Evolutionary conservation across 345 rosid species (phyloP), one percentile per base, ranked within the genome.

Genomic region (Syzygium oleosum): DNA sequence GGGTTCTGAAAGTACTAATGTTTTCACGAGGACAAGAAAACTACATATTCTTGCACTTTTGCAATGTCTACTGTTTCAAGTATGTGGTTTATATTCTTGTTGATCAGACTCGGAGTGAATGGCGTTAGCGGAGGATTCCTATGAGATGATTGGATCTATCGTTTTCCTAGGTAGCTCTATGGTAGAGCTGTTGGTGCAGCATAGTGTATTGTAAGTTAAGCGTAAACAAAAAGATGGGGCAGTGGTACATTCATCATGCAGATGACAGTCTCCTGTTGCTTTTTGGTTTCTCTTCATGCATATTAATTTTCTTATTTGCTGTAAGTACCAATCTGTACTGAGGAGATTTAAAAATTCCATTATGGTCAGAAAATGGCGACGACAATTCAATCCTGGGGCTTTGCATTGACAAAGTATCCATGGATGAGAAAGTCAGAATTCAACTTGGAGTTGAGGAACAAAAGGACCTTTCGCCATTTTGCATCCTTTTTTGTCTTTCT

Each of bases 361-460:
- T 85, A 55, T 31, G 90, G 90, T 54, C 94, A 98, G 99, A 93
- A 83, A 96, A 92, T 87, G 98, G 91, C 7, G 95, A 96, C 61
- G 99, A 96, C 90, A 96, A 96, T 92, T 92, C 91, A 93, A 91
- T 98, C 91, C 91, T 96, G 97, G 99, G 99, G 88, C 96, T 98
- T 88, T 93, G 95, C 89, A 87, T 91, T 84, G 98, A 94, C 88
- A 92, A 91, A 89, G 94, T 92, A 89, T 95, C 98, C 84, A 59
- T 91, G 41, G 89, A 87, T 87, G 97, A 91, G 84, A 95, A 93
- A 61, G 93, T 98, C 80, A 92, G 91, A 91, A 91, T 96, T 84
- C 94, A 91, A 90, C 91, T 94, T 52, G 97, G 94, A 87, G 92
- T 88, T 85, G 98, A 95, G 88, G 97, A 95, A 86, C 68, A 90